Evolutionary conservation across 305 asterid species (phyloP).

Genomic region (Fraxinus dipetala): DNA sequence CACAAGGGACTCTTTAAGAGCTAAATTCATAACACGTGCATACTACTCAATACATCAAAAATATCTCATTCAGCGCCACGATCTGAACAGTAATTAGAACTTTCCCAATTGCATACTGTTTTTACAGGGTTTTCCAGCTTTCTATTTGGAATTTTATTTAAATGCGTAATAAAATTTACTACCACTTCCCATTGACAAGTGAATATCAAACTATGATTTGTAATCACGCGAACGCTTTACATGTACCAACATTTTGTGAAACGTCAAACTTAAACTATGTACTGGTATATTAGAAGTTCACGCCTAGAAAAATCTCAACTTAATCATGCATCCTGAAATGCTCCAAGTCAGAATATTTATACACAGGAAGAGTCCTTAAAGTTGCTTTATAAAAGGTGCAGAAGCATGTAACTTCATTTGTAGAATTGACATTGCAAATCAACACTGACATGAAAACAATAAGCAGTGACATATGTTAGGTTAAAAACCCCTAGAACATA

Average conservation of each 20-base stretch:
- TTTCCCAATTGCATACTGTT: neutral
- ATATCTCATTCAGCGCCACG: neutral
- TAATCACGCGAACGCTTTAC: neutral
- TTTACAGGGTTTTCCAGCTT: neutral
- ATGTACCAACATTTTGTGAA: neutral
- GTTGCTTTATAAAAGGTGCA: neutral
- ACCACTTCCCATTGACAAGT: neutral
- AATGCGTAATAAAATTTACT: neutral
- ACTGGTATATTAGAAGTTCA: neutral
- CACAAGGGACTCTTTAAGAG: neutral
- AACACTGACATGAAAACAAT: neutral
- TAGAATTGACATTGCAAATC: neutral
- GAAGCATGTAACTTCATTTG: neutral
- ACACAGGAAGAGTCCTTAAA: neutral
- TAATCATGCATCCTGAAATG: neutral
- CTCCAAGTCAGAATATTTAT: neutral
- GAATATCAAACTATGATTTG: neutral
- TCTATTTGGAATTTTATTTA: neutral
- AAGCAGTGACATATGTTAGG: neutral
- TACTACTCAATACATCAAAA: neutral
- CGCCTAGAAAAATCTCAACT: neutral
- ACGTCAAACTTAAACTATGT: neutral
- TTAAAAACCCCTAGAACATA: neutral
- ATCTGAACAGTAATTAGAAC: neutral
- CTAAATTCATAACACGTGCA: neutral